Evolutionary conservation across 2,329 filamentous ascomycete species (phyloP), one percentile per base, ranked within the genome.

Genomic region (Tolypocladium cylindrosporum): DNA sequence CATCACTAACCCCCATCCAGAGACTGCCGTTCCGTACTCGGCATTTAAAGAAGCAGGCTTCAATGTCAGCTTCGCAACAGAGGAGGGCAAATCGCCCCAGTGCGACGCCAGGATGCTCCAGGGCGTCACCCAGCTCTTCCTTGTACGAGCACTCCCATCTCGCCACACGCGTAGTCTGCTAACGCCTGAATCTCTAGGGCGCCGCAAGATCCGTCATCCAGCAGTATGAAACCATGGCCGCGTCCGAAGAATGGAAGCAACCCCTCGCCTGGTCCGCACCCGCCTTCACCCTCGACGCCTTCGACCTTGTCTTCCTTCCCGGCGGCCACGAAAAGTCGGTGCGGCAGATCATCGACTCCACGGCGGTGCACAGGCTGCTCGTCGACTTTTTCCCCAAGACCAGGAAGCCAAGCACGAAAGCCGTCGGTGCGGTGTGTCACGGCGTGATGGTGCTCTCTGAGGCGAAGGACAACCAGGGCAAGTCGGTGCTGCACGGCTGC

Each of bases 281-380:
- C 8, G 69, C 61, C 58, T 81, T 82, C 66, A 69, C 69, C 19
- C 71, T 81, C 54, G 71, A 74, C 31, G 58, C 67, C 11, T 82
- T 75, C 62, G 74, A 79, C 59, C 71, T 82, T 34, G 73, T 81
- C 48, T 74, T 80, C 62, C 67, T 81, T 1, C 79, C 79, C 1
- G 79, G 79, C 14, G 79, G 79, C 4, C 79, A 82, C 63, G 79
- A 82, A 27, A 81, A 80, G 67, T 66, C 70, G 14, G 76, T 82
- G 1, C 71, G 72, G 1, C 79, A 82, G 62, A 67, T 82, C 58
- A 77, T 82, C 60, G 79, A 82, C 59, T 79, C 77, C 4, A 61
- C 69, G 2, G 61, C 65, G 8, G 72, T 80, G 5, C 79, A 81
- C 56, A 65, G 63, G 37, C 72, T 77, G 13, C 63, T 82, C 4